Base-by-base conservation (phyloP, 164 flowering plant genomes). In the Chloranthus sessilifolius region DNA sequence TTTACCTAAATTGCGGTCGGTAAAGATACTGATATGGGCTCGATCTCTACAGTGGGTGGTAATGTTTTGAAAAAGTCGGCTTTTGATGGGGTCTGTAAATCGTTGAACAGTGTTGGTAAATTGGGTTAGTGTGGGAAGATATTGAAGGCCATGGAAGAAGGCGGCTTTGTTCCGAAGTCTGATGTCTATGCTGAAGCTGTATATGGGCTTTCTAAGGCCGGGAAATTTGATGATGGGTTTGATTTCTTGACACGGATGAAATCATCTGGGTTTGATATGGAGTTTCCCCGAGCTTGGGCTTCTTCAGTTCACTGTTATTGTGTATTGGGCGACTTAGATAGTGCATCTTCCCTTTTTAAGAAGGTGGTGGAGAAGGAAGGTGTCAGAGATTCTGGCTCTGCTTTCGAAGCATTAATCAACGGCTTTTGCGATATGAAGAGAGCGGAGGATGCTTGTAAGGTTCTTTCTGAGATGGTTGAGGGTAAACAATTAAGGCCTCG, bases 71-170 rank as follows among this genome's bases (percentile, higher is more conserved):
- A 75, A 4, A 59, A 73, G 55, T 56, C 74, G 17, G 60, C 49
- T 35, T 43, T 75, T 33, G 50, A 73, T 55, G 65, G 76, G 4
- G 75, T 81, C 63, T 57, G 83, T 23, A 88, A 74, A 54, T 75
- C 95, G 55, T 57, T 85, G 50, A 56, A 48, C 17, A 71, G 85
- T 70, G 89, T 80, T 56, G 82, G 73, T 36, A 77, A 75, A 58
- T n/a, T 71, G 46, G 68, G 65, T 19, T 74, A 83, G 37, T 65
- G 74, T 56, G 63, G 52, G 35, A 73, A 69, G 61, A 63, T 85
- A 31, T 64, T 88, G 63, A 75, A 69, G 57, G 83, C 60, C 19
- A 74, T 88, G 87, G 58, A 69, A 67, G 71, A 73, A 34, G 71
- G 58, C 58, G 88, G 91, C 7, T 68, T 64, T 61, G 58, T 52